Evolutionary conservation across 805 yeast genomes (phyloP).

Genomic region (Lipomyces kockii): DNA sequence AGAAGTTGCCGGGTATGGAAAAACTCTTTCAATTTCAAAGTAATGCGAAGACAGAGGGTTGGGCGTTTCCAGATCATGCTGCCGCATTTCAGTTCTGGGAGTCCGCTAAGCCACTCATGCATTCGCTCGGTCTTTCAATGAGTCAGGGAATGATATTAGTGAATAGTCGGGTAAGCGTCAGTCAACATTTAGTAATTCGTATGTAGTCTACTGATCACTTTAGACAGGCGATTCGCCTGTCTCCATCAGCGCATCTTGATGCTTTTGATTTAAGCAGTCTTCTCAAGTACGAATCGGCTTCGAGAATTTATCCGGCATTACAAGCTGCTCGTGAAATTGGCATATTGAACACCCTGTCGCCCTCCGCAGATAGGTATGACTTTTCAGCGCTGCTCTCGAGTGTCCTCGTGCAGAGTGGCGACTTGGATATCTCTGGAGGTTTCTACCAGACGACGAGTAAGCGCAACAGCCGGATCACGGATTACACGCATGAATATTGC

Average conservation of each 20-base stretch:
- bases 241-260: constrained; percentile 7
- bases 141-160: constrained; percentile 16
- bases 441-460: neutral
- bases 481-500: constrained; percentile 16
- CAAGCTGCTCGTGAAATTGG: constrained; percentile 18
- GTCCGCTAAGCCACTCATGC: constrained; percentile 6
- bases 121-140: constrained; percentile 5
- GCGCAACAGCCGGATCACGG: constrained; percentile 16
- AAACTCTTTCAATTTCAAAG: neutral
- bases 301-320: constrained; percentile 30
- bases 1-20: constrained; percentile 25
- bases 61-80: constrained; percentile 32
- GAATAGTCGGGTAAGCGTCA: constrained; percentile 21
- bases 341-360: constrained; percentile 3
- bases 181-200: neutral
- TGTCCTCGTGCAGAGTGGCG: constrained; percentile 14
- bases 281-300: constrained; percentile 39
- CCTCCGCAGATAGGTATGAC: constrained; percentile 11
- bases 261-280: constrained; percentile 27
- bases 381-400: constrained; percentile 23
- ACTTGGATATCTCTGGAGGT: constrained; percentile 19
- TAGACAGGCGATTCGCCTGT: constrained; percentile 18
- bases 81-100: constrained; percentile 31
- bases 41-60: constrained; percentile 25
- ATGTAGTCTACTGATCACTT: neutral